Percentiles rank a stretch among this genome's conserved stretches.
phyloP scores from a whole-genome alignment of 495 filamentous ascomycete species.

The Trypethelium eluteriae region DNA sequence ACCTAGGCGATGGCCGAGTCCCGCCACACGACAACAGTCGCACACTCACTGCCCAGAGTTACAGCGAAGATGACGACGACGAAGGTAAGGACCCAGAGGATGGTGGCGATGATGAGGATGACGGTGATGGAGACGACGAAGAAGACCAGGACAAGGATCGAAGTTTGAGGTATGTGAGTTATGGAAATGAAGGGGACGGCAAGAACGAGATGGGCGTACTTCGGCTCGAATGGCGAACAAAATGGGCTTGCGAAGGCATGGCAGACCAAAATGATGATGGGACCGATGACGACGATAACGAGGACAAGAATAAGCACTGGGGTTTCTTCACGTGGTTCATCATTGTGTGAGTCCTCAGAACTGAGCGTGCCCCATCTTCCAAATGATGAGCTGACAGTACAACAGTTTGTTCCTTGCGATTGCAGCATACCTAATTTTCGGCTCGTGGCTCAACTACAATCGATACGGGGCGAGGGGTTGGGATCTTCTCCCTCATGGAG shows the following conservation, averaged over 20 bases:
- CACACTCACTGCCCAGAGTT: constrained; percentile 20
- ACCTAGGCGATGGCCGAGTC: constrained; percentile 40
- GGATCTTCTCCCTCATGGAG: constrained; percentile 89
- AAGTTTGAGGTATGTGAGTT: constrained; percentile 66
- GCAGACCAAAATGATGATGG: constrained; percentile 26
- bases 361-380: constrained; percentile 6
- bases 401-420: constrained; percentile 71
- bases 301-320: constrained; percentile 51
- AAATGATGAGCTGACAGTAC: constrained; percentile 1
- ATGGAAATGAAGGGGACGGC: constrained; percentile 44
- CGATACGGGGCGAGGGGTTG: constrained; percentile 89
- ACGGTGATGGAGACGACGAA: constrained; percentile 28
- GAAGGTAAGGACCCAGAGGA: constrained; percentile 32
- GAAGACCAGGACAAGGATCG: constrained; percentile 39
- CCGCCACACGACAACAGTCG: constrained; percentile 27
- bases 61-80: constrained; percentile 20
- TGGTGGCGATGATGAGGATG: constrained; percentile 33
- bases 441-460: constrained; percentile 98
- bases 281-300: constrained; percentile 37
- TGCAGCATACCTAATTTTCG: constrained; percentile 92
- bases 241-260: constrained; percentile 64
- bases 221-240: constrained; percentile 73
- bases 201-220: constrained; percentile 49
- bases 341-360: constrained; percentile 65
- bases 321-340: constrained; percentile 98